Percentiles rank a stretch among this genome's conserved stretches.
Evolutionary conservation across 768 basidiomycete genomes (phyloP).

Genomic region (Trametes gibbosa): DNA sequence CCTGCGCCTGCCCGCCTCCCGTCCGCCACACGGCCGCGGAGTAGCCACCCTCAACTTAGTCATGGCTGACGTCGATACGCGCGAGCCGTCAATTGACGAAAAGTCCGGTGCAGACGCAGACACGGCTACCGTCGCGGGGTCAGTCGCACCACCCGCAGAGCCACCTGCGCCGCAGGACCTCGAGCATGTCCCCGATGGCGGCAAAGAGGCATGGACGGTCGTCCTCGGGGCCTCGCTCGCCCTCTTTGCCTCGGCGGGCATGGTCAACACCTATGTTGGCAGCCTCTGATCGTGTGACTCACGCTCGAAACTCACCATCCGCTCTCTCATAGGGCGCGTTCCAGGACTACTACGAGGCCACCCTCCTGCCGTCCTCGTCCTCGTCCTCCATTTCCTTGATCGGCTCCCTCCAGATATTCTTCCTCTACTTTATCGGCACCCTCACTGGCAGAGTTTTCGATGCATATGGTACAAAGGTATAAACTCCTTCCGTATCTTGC

Average conservation of each 20-base stretch:
- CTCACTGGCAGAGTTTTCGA: conserved; percentile 28
- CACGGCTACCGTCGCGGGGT: not conserved
- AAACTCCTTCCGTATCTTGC: not conserved
- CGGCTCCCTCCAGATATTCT: conserved; percentile 28
- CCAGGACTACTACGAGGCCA: conserved; percentile 28
- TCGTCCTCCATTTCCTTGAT: conserved; percentile 29
- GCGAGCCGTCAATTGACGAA: not conserved
- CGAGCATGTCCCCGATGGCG: conserved; percentile 26
- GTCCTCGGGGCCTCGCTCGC: conserved; percentile 23
- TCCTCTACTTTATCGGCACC: conserved; percentile 26
- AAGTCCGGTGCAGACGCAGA: conserved; percentile 1
- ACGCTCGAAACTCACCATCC: no score
- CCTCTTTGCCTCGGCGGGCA: conserved; percentile 22
- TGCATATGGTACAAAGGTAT: conserved; percentile 27
- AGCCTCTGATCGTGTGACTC: not conserved
- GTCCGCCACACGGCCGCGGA: not conserved
- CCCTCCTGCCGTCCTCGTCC: conserved; percentile 24
- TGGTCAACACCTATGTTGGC: conserved; percentile 23
- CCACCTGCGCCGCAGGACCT: not conserved
- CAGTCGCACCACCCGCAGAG: not conserved
- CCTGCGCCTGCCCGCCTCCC: not conserved
- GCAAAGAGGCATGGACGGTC: conserved; percentile 25
- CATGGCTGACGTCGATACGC: not conserved
- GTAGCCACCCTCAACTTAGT: not conserved
- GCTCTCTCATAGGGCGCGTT: conserved; percentile 31